phyloP scores from a whole-genome alignment of 257 asterid species.

The Capsicum pubescens region DNA sequence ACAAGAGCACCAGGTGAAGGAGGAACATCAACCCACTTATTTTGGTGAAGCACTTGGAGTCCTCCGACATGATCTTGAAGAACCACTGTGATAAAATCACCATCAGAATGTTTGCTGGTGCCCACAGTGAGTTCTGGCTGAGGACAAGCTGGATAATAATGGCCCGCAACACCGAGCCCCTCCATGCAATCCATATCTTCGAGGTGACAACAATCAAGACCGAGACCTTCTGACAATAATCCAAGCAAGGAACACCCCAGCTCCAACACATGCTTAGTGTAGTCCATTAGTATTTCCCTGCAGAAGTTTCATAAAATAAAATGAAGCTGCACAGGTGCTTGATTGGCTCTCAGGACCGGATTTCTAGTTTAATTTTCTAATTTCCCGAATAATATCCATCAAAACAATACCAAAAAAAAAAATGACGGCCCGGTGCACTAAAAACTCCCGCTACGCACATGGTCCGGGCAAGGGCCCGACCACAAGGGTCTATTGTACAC shows the following conservation, averaged over 20 bases:
- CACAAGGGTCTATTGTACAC: too few species aligned
- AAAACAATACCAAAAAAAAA: not conserved
- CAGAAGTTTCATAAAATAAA: not conserved
- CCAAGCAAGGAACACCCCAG: not conserved
- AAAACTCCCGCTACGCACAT: too few species aligned
- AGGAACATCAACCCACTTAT: slow-evolving; percentile 19
- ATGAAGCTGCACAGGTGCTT: not conserved
- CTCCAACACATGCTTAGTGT: not conserved
- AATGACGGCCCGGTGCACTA: too few species aligned
- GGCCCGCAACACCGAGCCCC: not conserved
- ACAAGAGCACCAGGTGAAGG: not conserved
- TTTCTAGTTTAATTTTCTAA: not conserved
- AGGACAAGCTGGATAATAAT: not conserved
- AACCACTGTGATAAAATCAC: not conserved
- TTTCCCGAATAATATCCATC: not conserved
- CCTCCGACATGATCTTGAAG: not conserved
- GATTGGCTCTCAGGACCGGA: too few species aligned
- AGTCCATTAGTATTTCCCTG: not conserved
- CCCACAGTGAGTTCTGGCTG: not conserved
- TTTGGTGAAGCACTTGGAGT: not conserved
- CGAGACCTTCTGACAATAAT: not conserved
- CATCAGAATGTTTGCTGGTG: not conserved
- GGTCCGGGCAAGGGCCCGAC: too few species aligned
- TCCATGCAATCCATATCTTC: not conserved
- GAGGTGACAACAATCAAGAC: not conserved